Evolutionary conservation across 2,329 filamentous ascomycete species (phyloP).

Genomic region (Xylaria sp.): DNA sequence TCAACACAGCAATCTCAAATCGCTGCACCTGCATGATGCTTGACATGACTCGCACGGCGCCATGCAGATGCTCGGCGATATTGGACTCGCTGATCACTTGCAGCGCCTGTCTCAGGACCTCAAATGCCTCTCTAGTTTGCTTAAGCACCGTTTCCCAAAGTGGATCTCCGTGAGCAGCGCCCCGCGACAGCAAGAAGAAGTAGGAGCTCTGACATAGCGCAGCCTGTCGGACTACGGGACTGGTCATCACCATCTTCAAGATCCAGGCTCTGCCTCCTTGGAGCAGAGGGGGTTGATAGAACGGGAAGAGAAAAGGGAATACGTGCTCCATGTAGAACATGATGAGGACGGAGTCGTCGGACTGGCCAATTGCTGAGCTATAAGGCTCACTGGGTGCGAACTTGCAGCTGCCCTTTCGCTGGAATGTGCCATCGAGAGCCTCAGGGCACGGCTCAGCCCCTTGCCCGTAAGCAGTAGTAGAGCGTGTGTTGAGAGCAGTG

Average conservation of each 20-base stretch:
- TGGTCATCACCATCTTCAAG: too few relatives aligned
- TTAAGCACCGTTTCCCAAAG: constrained; percentile 41
- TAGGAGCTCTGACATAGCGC: too few relatives aligned
- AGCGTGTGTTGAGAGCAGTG: background rate
- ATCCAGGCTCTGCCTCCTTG: too few relatives aligned
- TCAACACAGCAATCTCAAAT: constrained; percentile 49
- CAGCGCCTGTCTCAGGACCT: constrained; percentile 38
- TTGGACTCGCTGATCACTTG: constrained; percentile 39
- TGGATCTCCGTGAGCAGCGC: constrained; percentile 22
- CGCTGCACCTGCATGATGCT: constrained; percentile 52
- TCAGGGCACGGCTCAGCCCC: background rate
- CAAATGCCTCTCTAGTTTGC: constrained; percentile 43
- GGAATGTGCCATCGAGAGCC: constrained; percentile 32
- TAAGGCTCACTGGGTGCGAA: too few relatives aligned
- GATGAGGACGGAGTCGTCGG: too few relatives aligned
- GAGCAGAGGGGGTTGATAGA: too few relatives aligned
- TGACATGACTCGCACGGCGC: constrained; percentile 46
- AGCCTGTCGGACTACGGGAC: too few relatives aligned
- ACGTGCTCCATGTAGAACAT: too few relatives aligned
- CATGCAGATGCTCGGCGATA: constrained; percentile 39
- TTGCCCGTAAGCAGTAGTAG: background rate
- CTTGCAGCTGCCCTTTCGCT: too few relatives aligned
- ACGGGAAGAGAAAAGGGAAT: too few relatives aligned
- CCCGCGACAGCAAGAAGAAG: background rate
- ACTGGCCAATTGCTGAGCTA: too few relatives aligned